These are phyloP conservation scores for Tricholoma terreum DNA, from an alignment of 768 basidiomycete genomes.

Conservation along the genomic window DNA sequence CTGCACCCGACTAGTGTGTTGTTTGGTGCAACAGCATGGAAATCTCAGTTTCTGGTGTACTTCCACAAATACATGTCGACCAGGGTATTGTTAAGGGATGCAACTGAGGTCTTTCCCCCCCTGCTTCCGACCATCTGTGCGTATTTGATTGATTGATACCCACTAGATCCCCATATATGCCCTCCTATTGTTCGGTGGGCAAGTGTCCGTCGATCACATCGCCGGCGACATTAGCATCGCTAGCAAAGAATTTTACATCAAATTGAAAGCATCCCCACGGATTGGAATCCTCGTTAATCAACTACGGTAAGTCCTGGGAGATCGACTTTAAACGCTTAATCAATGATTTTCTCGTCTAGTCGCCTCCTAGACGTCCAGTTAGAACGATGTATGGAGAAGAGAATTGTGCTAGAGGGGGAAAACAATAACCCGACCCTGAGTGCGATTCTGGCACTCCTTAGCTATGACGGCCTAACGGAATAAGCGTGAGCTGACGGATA, in stretches of 20 bases:
- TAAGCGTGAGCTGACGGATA: not conserved
- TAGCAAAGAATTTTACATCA: slow-evolving; percentile 50
- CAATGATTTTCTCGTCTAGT: slow-evolving; percentile 29
- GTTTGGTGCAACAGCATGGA: slow-evolving; percentile 72
- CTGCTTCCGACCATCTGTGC: not conserved
- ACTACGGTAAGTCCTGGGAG: slow-evolving; percentile 50
- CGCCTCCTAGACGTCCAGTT: slow-evolving; percentile 70
- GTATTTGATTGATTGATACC: not conserved
- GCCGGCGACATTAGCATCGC: slow-evolving; percentile 69
- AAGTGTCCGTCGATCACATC: slow-evolving; percentile 76
- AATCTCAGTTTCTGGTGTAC: slow-evolving; percentile 75
- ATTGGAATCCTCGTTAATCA: slow-evolving; percentile 90
- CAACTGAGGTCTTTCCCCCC: slow-evolving; percentile 62
- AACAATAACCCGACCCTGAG: slow-evolving; percentile 51
- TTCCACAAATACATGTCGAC: slow-evolving; percentile 80
- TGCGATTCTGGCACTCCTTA: slow-evolving; percentile 32
- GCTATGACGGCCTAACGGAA: slow-evolving; percentile 18
- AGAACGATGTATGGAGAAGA: slow-evolving; percentile 60
- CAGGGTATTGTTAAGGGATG: slow-evolving; percentile 84
- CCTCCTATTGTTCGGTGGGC: slow-evolving; percentile 80
- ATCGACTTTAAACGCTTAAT: not conserved
- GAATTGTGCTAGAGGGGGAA: slow-evolving; percentile 42
- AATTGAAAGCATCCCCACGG: slow-evolving; percentile 79
- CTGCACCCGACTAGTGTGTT: slow-evolving; percentile 80
- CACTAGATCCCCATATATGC: slow-evolving; percentile 82